Evolutionary conservation across 192 early-diverging fungal genomes (phyloP).

Genomic region (Phycomyces nitens): DNA sequence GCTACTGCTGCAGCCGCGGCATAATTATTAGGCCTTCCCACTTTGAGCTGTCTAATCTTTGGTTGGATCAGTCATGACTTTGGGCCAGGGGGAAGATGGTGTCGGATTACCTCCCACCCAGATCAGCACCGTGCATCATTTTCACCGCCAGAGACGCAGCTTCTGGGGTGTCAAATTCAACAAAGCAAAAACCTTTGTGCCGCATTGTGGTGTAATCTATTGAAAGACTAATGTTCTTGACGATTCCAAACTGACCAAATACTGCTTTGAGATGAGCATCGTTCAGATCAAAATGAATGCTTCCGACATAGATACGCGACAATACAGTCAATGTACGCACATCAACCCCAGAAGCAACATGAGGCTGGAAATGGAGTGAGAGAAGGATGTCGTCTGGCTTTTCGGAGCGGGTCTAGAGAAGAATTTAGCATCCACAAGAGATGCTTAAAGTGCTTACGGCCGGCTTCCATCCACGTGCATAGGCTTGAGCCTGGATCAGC

Average conservation of each 20-base stretch:
- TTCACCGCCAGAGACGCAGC: slow-evolving; percentile 79
- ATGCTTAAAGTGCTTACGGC: neutral
- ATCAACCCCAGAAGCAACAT: slow-evolving; percentile 29
- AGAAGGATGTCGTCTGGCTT: slow-evolving; percentile 6
- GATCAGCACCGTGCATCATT: slow-evolving; percentile 73
- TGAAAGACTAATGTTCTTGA: slow-evolving; percentile 75
- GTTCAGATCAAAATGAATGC: slow-evolving; percentile 69
- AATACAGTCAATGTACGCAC: slow-evolving; percentile 32
- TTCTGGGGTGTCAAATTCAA: slow-evolving; percentile 86
- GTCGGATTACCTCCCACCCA: slow-evolving; percentile 67
- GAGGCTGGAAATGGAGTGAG: slow-evolving; percentile 25
- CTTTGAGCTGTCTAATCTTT: slow-evolving; percentile 59
- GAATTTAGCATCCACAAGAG: no score
- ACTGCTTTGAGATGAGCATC: slow-evolving; percentile 76
- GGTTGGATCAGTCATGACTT: neutral
- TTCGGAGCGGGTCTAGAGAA: neutral
- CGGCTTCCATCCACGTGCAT: neutral
- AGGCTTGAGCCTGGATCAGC: neutral
- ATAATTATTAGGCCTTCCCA: slow-evolving; percentile 86
- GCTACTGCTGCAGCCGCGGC: slow-evolving; percentile 53
- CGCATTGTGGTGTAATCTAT: slow-evolving; percentile 70
- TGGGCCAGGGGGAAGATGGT: neutral
- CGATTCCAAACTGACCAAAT: slow-evolving; percentile 74
- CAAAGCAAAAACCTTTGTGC: slow-evolving; percentile 90
- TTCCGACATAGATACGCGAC: slow-evolving; percentile 33